Conservation (phyloP, 177 flowering plant genomes). For the Vitis hybrid region DNA sequence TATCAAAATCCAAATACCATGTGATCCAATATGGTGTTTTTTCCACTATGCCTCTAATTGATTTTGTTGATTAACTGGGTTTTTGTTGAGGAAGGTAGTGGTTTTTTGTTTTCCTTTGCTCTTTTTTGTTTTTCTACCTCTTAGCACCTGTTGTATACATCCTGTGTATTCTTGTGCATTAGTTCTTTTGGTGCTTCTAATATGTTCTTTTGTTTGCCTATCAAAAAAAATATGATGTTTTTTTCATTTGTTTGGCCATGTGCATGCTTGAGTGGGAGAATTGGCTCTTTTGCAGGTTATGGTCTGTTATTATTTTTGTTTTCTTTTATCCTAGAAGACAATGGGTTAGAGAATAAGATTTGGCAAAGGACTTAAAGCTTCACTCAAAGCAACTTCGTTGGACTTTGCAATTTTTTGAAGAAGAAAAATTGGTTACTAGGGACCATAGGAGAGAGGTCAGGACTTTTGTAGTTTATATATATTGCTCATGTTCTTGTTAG, state of each 20-base stretch:
- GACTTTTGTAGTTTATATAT: not conserved
- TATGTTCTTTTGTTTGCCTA: not conserved
- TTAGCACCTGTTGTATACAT: not conserved
- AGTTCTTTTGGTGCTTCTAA: not conserved
- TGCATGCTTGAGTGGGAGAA: not conserved
- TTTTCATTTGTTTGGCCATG: not conserved
- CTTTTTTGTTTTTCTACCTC: no score
- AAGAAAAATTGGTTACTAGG: constrained; percentile 81
- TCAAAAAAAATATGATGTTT: not conserved
- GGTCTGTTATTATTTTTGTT: not conserved
- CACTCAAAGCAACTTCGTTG: constrained; percentile 90
- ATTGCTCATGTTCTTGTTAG: no score
- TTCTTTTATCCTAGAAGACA: constrained; percentile 51
- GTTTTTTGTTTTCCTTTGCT: no score
- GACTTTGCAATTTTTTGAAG: constrained; percentile 74
- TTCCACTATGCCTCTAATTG: not conserved
- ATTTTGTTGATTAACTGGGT: no score
- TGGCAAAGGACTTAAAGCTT: constrained; percentile 86
- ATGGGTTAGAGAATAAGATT: constrained; percentile 97
- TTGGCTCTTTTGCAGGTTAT: not conserved
- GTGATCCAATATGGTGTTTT: no score
- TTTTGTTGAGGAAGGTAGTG: no score
- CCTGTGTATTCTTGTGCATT: no score
- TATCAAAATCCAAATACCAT: not conserved
- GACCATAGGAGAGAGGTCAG: constrained; percentile 60